Evolutionary conservation across 2,329 filamentous ascomycete species (phyloP).

Genomic region (Fusarium nisikadoi): DNA sequence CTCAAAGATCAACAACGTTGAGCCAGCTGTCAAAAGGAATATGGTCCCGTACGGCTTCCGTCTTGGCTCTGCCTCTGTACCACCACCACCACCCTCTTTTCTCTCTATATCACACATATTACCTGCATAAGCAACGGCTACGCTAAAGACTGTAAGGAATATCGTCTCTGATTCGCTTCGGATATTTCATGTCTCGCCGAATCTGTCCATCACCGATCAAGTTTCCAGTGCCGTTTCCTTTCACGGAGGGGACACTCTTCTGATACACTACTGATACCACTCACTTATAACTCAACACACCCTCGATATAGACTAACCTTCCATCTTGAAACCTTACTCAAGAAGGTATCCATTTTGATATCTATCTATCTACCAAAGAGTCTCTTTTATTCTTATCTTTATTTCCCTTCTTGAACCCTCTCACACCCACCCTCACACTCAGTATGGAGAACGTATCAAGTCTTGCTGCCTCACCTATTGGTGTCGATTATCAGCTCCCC

Average conservation of each 20-base stretch:
- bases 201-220: conserved; percentile 14
- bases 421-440: not conserved
- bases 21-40: conserved; percentile 23
- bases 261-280: conserved; percentile 34
- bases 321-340: conserved; percentile 6
- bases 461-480: conserved; percentile 25
- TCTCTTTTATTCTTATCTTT: not conserved
- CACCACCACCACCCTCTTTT: not conserved
- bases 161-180: conserved; percentile 17
- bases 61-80: conserved; percentile 2
- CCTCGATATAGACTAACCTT: conserved; percentile 2
- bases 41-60: conserved; percentile 12
- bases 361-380: conserved; percentile 16
- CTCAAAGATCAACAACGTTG: not conserved
- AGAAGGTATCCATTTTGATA: not conserved
- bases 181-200: conserved; percentile 16
- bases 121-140: not conserved
- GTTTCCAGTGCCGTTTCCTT: conserved; percentile 10
- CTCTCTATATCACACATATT: not conserved
- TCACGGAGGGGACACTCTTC: conserved; percentile 18
- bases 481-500: conserved; percentile 36
- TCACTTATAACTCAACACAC: conserved; percentile 31
- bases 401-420: conserved; percentile 1
- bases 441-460: conserved; percentile 39
- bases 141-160: not conserved